These are phyloP conservation scores for Daedaleopsis nitida DNA, from an alignment of 768 basidiomycete species.

Conservation along the genomic window DNA sequence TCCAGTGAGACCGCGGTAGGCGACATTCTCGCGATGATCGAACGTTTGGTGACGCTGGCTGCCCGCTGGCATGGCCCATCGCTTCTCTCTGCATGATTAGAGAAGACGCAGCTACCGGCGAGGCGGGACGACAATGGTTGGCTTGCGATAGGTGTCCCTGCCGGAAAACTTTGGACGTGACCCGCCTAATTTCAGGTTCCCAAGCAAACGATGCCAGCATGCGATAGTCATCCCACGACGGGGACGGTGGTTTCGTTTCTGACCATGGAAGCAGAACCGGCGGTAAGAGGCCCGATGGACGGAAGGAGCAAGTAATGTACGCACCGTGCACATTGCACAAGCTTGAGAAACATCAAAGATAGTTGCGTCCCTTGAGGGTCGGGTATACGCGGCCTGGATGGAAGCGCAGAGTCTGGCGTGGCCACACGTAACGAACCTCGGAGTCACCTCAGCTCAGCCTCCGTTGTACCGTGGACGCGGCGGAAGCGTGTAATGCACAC, in stretches of 20 bases:
- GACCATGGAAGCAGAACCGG: background rate
- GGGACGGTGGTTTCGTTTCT: background rate
- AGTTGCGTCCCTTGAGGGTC: background rate
- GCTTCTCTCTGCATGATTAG: background rate
- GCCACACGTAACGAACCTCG: background rate
- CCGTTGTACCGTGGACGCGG: background rate
- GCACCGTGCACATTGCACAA: background rate
- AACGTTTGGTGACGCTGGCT: background rate
- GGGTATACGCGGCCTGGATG: background rate
- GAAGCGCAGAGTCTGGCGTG: background rate
- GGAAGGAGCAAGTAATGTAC: background rate
- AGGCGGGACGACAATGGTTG: background rate
- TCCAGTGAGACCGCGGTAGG: background rate
- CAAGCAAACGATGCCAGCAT: background rate
- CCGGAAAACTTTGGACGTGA: too few relatives aligned
- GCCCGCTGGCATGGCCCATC: background rate
- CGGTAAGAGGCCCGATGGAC: background rate
- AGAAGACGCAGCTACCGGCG: background rate
- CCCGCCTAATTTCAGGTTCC: too few relatives aligned
- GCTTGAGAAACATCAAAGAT: slow-evolving; percentile 3
- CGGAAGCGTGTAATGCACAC: background rate
- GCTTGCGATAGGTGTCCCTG: background rate
- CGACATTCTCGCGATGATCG: slow-evolving; percentile 18
- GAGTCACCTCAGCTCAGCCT: background rate
- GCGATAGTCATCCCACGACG: background rate